Percentiles rank a stretch among this genome's conserved stretches.
Evolutionary conservation across 202 grass and related monocot genomes (phyloP).

Genomic region (Eragrostis tef): DNA sequence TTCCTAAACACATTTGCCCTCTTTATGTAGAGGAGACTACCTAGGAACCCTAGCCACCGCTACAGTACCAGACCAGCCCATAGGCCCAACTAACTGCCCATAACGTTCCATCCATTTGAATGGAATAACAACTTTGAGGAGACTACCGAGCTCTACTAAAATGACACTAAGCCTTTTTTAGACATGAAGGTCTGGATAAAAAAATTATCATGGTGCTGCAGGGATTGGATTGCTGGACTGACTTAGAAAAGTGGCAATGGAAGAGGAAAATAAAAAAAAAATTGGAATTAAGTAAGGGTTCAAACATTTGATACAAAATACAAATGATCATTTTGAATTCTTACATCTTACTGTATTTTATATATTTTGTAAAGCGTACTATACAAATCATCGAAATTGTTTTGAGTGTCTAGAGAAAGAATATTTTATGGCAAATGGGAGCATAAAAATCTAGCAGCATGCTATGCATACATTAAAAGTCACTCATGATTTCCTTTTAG

Average conservation of each 20-base stretch:
- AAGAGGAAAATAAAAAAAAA: not conserved
- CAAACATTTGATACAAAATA: slow-evolving; percentile 24
- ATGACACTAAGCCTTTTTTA: too few species aligned
- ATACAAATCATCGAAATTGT: slow-evolving; percentile 9
- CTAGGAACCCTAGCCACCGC: too few species aligned
- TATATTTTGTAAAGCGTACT: not conserved
- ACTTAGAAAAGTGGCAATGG: not conserved
- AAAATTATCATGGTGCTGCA: not conserved
- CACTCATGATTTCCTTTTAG: not conserved
- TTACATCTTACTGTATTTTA: not conserved
- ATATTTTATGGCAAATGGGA: not conserved
- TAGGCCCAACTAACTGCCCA: too few species aligned
- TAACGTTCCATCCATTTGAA: too few species aligned
- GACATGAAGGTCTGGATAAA: not conserved
- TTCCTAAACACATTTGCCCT: too few species aligned
- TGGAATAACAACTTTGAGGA: too few species aligned
- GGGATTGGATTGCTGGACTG: not conserved
- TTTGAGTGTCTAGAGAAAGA: slow-evolving; percentile 7
- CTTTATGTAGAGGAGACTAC: too few species aligned
- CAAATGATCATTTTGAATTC: not conserved
- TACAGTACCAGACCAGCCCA: too few species aligned
- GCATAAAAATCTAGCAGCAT: slow-evolving; percentile 6
- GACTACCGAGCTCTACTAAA: too few species aligned
- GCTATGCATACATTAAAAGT: slow-evolving; percentile 19
- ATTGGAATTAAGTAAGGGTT: slow-evolving; percentile 1